These are phyloP conservation scores for Scheffersomyces stambukii DNA, from an alignment of 1,139 yeast species.

Conservation along the genomic window DNA sequence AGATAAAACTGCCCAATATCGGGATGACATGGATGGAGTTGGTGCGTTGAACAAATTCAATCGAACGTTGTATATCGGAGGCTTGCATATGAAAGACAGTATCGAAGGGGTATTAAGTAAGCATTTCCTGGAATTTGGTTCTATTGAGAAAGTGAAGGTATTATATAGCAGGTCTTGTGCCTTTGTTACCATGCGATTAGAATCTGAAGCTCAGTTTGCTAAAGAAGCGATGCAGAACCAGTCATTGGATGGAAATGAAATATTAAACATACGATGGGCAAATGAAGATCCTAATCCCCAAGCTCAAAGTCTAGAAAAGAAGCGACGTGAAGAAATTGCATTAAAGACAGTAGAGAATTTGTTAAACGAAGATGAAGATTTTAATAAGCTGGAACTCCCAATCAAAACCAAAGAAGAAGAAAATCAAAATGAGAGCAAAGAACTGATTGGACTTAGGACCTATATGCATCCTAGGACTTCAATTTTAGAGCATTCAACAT, in stretches of 20 bases:
- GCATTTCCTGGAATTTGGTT: constrained; percentile 74
- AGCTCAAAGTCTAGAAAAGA: constrained; percentile 51
- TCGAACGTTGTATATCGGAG: constrained; percentile 75
- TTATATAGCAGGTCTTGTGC: constrained; percentile 66
- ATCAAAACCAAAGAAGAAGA: constrained; percentile 11
- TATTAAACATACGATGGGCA: constrained; percentile 82
- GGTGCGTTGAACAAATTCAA: constrained; percentile 76
- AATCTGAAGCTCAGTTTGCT: constrained; percentile 84
- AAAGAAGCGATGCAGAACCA: constrained; percentile 91
- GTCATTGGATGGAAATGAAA: constrained; percentile 58
- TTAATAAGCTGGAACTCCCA: too few relatives aligned
- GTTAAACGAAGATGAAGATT: constrained; percentile 12
- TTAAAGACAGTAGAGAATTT: constrained; percentile 29
- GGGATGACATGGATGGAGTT: constrained; percentile 94
- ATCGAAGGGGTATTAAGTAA: constrained; percentile 31
- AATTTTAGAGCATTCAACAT: too few relatives aligned
- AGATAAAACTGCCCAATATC: constrained; percentile 74
- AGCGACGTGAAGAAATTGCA: constrained; percentile 32
- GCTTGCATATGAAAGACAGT: constrained; percentile 36
- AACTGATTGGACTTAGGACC: too few relatives aligned
- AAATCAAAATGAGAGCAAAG: constrained; percentile 4
- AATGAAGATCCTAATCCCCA: constrained; percentile 80
- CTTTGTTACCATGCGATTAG: constrained; percentile 67
- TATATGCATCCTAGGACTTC: too few relatives aligned
- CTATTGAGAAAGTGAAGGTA: constrained; percentile 64